phyloP scores from a whole-genome alignment of 805 yeast genomes.

The Saccharomycodes ludwigii region DNA sequence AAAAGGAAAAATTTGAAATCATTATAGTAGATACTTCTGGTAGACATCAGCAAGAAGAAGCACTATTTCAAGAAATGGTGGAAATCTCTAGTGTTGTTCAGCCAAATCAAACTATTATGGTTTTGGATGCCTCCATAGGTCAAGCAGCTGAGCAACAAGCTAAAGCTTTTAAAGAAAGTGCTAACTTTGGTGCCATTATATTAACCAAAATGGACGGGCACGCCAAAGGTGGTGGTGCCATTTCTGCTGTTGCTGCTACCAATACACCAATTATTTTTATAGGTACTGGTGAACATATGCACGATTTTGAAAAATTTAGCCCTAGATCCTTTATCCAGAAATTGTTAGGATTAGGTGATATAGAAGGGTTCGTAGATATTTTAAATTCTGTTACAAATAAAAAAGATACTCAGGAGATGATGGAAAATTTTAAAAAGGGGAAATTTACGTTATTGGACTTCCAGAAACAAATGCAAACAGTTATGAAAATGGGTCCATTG shows the following conservation, averaged over 20 bases:
- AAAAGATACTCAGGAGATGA: constrained; percentile 78
- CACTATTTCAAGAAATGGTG: constrained; percentile 85
- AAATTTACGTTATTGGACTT: constrained; percentile 84
- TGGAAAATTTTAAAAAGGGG: constrained; percentile 90
- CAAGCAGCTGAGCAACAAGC: constrained; percentile 97
- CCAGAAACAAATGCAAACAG: constrained; percentile 89
- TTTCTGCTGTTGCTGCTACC: constrained; percentile 96
- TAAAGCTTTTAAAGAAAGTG: constrained; percentile 81
- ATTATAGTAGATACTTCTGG: constrained; percentile 97
- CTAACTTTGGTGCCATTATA: constrained; percentile 90
- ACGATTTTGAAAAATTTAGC: constrained; percentile 82
- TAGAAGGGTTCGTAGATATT: constrained; percentile 88
- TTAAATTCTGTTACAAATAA: constrained; percentile 63
- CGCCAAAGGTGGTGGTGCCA: constrained; percentile 99
- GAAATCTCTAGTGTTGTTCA: constrained; percentile 78
- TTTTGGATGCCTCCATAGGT: constrained; percentile 92
- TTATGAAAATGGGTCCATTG: constrained; percentile 93
- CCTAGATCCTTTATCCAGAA: constrained; percentile 87
- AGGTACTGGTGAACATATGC: constrained; percentile 97
- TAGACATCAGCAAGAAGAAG: constrained; percentile 91
- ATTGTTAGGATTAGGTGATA: constrained; percentile 88
- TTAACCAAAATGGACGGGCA: constrained; percentile 97
- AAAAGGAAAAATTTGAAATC: constrained; percentile 80
- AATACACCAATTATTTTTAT: constrained; percentile 89
- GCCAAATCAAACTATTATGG: constrained; percentile 97